phyloP scores from a whole-genome alignment of 805 yeast genomes.

The Candida dajiaensis region DNA sequence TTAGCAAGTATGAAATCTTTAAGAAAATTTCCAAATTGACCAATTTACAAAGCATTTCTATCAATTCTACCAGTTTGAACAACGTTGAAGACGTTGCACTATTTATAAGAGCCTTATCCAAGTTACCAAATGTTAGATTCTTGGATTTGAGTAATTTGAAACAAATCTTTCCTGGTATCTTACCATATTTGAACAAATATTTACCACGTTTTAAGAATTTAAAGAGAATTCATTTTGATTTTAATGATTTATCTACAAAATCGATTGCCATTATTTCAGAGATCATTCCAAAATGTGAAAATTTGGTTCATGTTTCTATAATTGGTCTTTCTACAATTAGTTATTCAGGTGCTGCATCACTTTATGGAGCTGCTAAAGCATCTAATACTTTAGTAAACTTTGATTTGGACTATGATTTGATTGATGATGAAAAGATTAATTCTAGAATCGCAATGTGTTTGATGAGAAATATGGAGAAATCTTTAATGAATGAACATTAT shows the following conservation, averaged over 20 bases:
- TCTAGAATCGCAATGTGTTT: slow-evolving; percentile 74
- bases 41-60: slow-evolving; percentile 44
- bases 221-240: slow-evolving; percentile 65
- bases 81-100: slow-evolving; percentile 45
- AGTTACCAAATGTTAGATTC: slow-evolving; percentile 55
- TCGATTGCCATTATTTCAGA: slow-evolving; percentile 58
- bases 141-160: slow-evolving; percentile 73
- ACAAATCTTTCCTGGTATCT: slow-evolving; percentile 56
- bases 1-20: not conserved
- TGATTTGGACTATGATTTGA: slow-evolving; percentile 57
- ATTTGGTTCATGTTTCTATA: slow-evolving; percentile 63
- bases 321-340: slow-evolving; percentile 55
- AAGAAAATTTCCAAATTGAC: not conserved
- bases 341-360: slow-evolving; percentile 53
- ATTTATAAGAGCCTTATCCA: slow-evolving; percentile 45
- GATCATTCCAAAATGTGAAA: slow-evolving; percentile 60
- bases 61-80: slow-evolving; percentile 56
- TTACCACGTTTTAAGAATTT: slow-evolving; percentile 65
- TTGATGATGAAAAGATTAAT: slow-evolving; percentile 60
- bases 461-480: slow-evolving; percentile 73
- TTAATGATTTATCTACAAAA: slow-evolving; percentile 51
- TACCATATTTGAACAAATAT: slow-evolving; percentile 51
- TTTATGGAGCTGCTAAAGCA: slow-evolving; percentile 64
- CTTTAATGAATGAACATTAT: slow-evolving; percentile 30
- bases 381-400: slow-evolving; percentile 60